Evolutionary conservation across 208 protist species (phyloP).

Genomic region (Crithidia fasciculata): DNA sequence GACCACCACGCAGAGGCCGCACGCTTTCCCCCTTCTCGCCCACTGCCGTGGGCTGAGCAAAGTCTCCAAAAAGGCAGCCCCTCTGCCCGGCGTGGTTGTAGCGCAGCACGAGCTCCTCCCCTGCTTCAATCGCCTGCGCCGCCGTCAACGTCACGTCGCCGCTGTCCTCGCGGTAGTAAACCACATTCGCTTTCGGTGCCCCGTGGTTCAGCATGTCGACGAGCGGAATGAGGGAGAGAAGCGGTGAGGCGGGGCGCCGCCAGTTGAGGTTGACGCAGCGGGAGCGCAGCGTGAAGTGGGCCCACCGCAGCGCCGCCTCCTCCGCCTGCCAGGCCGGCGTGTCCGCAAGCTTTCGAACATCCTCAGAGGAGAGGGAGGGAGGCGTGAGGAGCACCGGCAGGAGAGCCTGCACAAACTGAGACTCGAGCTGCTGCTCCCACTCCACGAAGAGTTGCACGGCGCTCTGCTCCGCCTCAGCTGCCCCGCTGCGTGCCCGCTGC

Average conservation of each 20-base stretch:
- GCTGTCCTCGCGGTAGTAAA: conserved; percentile 39
- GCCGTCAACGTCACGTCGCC: conserved; percentile 59
- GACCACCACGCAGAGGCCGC: background rate
- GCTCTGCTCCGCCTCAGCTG: conserved; percentile 28
- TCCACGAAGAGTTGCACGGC: conserved; percentile 35
- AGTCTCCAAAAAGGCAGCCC: conserved; percentile 68
- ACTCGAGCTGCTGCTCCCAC: conserved; percentile 49
- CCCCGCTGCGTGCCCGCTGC: conserved; percentile 26
- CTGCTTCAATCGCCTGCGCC: conserved; percentile 45
- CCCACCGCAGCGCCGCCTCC: conserved; percentile 60
- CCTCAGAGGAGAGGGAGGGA: background rate
- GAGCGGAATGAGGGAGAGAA: conserved; percentile 72
- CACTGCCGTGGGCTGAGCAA: background rate
- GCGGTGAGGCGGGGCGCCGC: conserved; percentile 16
- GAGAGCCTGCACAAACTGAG: conserved; percentile 40
- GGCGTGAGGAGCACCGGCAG: conserved; percentile 28
- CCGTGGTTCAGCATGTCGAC: conserved; percentile 88
- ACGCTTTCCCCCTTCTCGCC: background rate
- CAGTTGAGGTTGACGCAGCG: conserved; percentile 67
- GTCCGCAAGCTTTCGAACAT: conserved; percentile 2
- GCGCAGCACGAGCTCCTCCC: conserved; percentile 77
- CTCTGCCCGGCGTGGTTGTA: conserved; percentile 76
- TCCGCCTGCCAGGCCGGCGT: conserved; percentile 21
- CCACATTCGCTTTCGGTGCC: conserved; percentile 53
- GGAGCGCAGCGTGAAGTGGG: conserved; percentile 90